Percentiles rank a stretch among this genome's conserved stretches.
These are phyloP conservation scores for Rhododendron mucronatum DNA, from an alignment of 148 eudicot species.

Conservation along the genomic window DNA sequence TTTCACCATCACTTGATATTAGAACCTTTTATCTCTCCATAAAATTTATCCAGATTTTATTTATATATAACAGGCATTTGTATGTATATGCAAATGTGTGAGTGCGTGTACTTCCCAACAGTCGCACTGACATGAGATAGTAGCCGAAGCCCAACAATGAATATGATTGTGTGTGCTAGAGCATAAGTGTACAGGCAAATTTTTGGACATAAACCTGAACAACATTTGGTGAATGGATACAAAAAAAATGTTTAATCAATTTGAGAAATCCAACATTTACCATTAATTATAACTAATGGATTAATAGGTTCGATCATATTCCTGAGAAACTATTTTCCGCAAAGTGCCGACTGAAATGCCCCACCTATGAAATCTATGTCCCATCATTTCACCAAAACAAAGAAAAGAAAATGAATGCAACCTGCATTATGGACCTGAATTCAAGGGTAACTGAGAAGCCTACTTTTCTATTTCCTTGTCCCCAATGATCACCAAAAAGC, in stretches of 20 bases:
- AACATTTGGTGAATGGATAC: background rate
- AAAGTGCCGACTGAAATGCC: background rate
- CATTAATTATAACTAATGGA: background rate
- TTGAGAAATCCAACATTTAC: background rate
- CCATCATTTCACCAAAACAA: background rate
- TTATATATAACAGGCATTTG: background rate
- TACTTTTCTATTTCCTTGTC: background rate
- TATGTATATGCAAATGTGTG: background rate
- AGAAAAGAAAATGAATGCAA: background rate
- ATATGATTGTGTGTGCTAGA: background rate
- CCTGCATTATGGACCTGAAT: background rate
- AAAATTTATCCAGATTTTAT: background rate
- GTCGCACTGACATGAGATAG: background rate
- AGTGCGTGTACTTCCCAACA: background rate
- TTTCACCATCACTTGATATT: background rate
- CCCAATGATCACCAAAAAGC: background rate
- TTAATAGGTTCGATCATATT: background rate
- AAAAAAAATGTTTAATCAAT: background rate
- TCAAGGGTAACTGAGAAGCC: background rate
- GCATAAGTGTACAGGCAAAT: background rate
- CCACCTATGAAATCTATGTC: background rate
- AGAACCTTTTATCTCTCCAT: background rate
- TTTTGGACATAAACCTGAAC: background rate
- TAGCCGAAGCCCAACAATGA: background rate
- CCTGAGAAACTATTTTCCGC: background rate